Percentiles rank a stretch among this genome's conserved stretches.
phyloP scores from a whole-genome alignment of 768 basidiomycete species.

The Trametes cingulata region DNA sequence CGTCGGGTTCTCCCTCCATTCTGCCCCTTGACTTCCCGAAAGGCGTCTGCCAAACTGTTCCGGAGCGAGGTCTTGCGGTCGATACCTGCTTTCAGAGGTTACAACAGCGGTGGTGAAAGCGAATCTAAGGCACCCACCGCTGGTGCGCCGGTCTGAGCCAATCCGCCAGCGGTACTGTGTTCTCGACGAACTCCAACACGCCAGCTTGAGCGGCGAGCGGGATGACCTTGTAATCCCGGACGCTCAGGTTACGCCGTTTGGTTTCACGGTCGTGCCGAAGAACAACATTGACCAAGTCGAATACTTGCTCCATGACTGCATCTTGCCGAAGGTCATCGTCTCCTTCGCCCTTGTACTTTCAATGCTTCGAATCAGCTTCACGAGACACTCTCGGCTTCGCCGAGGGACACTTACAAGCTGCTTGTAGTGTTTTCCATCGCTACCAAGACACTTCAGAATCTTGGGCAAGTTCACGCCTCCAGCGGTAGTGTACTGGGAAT shows the following conservation, averaged over 20 bases:
- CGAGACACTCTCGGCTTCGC: background rate
- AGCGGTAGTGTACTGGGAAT: conserved; percentile 55
- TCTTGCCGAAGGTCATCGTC: conserved; percentile 94
- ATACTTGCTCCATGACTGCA: conserved; percentile 99
- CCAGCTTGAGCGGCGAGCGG: conserved; percentile 82
- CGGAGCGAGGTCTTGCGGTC: conserved; percentile 52
- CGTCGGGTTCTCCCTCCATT: conserved; percentile 33
- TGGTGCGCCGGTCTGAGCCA: conserved; percentile 70
- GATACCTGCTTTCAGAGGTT: conserved; percentile 52
- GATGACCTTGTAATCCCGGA: conserved; percentile 87
- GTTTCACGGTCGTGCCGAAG: conserved; percentile 76
- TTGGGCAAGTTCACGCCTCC: conserved; percentile 88
- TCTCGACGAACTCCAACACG: conserved; percentile 85
- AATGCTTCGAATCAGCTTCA: background rate
- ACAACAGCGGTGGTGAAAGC: background rate
- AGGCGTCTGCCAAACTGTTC: conserved; percentile 35
- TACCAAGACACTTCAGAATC: conserved; percentile 68
- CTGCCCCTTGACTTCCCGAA: conserved; percentile 30
- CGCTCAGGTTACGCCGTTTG: conserved; percentile 63
- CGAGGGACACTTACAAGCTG: conserved; percentile 69
- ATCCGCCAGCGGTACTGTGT: conserved; percentile 62
- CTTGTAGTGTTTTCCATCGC: conserved; percentile 63
- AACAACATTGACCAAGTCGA: conserved; percentile 82
- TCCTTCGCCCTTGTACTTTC: conserved; percentile 88
- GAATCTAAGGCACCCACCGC: conserved; percentile 59